Conservation (phyloP, 78 protist genomes). For the Dictyostelium firmibasis region DNA sequence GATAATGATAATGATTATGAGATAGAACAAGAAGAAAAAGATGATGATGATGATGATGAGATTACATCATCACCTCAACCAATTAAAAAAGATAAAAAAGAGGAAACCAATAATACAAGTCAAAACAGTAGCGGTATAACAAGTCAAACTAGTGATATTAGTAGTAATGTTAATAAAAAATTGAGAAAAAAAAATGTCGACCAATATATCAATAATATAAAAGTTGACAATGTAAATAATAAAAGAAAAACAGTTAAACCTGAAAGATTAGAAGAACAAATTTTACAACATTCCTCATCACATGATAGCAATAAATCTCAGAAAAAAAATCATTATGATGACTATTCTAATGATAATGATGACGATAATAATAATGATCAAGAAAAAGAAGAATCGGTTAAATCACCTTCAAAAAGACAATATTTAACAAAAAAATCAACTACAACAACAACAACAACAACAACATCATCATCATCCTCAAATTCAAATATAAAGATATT, state of each 20-base stretch:
- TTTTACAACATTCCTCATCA: not conserved
- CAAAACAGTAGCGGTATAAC: not conserved
- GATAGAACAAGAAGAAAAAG: not conserved
- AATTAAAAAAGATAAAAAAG: not conserved
- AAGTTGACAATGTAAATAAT: not conserved
- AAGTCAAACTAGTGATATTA: not conserved
- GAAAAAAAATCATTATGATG: not conserved
- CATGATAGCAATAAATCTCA: not conserved
- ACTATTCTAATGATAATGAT: not conserved
- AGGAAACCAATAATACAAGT: not conserved
- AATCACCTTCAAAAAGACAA: not conserved
- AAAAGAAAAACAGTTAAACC: not conserved
- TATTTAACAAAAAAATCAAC: not conserved
- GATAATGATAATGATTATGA: not conserved
- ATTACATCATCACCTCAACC: not conserved
- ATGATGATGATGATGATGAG: not conserved
- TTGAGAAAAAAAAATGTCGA: not conserved
- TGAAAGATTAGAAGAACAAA: constrained; percentile 9
- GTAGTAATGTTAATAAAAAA: not conserved
- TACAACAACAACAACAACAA: not conserved
- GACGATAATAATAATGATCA: no score
- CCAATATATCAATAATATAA: not conserved
- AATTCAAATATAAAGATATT: not conserved
- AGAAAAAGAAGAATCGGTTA: not conserved
- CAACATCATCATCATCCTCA: not conserved